A percentile compares a stretch with the other conserved stretches of the same genome.
Evolutionary conservation across 1,284 basidiomycete genomes (phyloP).

Genomic region (Inonotus hispidus): DNA sequence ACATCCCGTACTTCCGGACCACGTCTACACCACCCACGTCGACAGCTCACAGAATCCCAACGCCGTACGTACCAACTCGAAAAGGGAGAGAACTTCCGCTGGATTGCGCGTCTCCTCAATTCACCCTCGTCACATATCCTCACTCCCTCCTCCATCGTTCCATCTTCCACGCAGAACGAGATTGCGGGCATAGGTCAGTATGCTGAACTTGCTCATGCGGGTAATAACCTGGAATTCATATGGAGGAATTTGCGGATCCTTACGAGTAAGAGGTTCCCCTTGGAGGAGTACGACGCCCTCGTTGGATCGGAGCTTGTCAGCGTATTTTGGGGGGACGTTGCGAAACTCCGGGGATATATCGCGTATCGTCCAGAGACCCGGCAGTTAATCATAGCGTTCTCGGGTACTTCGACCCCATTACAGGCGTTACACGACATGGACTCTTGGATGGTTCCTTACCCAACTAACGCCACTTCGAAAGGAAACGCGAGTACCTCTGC

Average conservation of each 20-base stretch:
- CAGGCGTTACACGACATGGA: slow-evolving; percentile 18
- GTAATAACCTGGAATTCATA: slow-evolving; percentile 14
- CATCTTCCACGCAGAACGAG: not conserved
- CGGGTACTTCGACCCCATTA: slow-evolving; percentile 13
- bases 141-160: not conserved
- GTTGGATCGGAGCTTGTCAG: slow-evolving; percentile 7
- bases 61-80: slow-evolving; percentile 21
- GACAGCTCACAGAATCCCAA: slow-evolving; percentile 13
- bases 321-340: slow-evolving; percentile 16
- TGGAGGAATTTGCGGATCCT: slow-evolving; percentile 16
- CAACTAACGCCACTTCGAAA: not conserved
- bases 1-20: not conserved
- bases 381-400: slow-evolving; percentile 21
- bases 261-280: slow-evolving; percentile 11
- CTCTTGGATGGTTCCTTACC: slow-evolving; percentile 8
- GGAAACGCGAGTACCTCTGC: not conserved
- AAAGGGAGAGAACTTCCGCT: slow-evolving; percentile 23
- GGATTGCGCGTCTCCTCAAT: slow-evolving; percentile 17
- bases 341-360: slow-evolving; percentile 19
- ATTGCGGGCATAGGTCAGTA: slow-evolving; percentile 20
- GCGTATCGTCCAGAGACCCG: slow-evolving; percentile 14
- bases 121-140: slow-evolving; percentile 3
- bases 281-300: slow-evolving; percentile 20
- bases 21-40: not conserved
- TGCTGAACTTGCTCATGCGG: slow-evolving; percentile 20